phyloP scores from a whole-genome alignment of 1,284 basidiomycete genomes.

The Malassezia equina region DNA sequence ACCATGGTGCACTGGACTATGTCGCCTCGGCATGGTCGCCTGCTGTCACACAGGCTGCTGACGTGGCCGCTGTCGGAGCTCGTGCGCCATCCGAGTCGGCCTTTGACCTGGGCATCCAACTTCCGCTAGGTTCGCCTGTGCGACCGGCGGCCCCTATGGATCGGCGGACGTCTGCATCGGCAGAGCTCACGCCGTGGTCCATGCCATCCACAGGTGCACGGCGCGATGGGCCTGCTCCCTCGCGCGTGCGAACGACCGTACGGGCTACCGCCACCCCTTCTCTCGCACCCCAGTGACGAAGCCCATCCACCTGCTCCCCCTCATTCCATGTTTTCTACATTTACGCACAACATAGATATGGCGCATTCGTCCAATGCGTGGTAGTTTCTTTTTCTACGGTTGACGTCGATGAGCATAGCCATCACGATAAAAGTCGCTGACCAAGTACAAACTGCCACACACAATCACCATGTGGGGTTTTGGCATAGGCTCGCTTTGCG shows the following conservation, averaged over 20 bases:
- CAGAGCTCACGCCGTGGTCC: neutral
- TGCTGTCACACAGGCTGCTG: neutral
- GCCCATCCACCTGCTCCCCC: neutral
- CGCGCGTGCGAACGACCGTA: neutral
- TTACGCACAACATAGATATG: neutral
- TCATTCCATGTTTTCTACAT: neutral
- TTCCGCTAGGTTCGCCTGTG: neutral
- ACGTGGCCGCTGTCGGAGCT: neutral
- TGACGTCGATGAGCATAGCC: neutral
- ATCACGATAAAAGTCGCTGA: conserved; percentile 32
- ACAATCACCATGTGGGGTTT: conserved; percentile 23
- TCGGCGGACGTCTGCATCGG: neutral
- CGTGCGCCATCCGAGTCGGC: neutral
- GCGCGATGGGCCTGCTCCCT: neutral
- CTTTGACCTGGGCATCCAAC: conserved; percentile 13
- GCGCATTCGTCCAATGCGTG: neutral
- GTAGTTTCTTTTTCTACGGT: neutral
- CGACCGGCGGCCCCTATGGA: neutral
- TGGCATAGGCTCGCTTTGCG: neutral
- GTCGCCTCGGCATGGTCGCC: conserved; percentile 11
- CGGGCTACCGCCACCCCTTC: neutral
- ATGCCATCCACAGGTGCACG: neutral
- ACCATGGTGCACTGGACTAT: conserved; percentile 15
- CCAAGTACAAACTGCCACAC: conserved; percentile 41
- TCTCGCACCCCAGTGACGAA: neutral